Evolutionary conservation across 169 alveolate species (phyloP), one percentile per base, ranked within the genome.

Genomic region (Eimeria necatrix): DNA sequence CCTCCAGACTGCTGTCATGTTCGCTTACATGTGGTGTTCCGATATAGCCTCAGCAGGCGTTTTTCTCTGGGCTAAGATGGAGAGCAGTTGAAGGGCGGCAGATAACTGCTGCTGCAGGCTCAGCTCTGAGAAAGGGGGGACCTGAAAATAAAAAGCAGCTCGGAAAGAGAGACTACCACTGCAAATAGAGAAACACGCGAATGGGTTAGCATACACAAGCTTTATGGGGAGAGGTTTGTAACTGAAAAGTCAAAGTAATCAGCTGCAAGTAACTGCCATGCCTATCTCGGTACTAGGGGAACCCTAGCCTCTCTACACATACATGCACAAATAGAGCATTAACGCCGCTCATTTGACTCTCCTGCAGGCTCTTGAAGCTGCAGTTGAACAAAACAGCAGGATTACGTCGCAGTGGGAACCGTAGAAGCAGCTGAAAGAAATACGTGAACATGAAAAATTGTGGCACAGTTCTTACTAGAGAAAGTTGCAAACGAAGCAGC

Each of bases 401-500:
- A 32, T 2, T 32, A 32, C 41, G 41, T 32, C 41, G 41, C 41
- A 32, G 41, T 32, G 41, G 41, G 41, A 32, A 32, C 41, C 41
- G 41, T 32, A 32, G 41, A 32, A 32, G 2, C 41, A 32, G 68
- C 2, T 10, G 68, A 56, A 18, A 56, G 68, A 56, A 10, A 56
- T 56, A 56, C 12, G 68, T 10, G 20, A 56, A 56, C 48, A 5
- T 51, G 70, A 80, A 22, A 12, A 9, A n/a, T 20, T 80, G 70
- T 20, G 51, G 71, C 71, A 80, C n/a, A 80, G n/a, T 22, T n/a
- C 89, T 51, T 60, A 80, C 89, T 80, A 80, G 32, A 80, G 52
- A 26, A 51, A 80, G 53, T 80, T 80, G 71, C 89, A 80, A n/a
- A 80, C 89, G 70, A 80, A 80, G 26, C 89, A 80, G 26, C 89